These are phyloP conservation scores for Lodderomyces pseudojiufengensis DNA, from an alignment of 1,139 yeast genomes.

Conservation along the genomic window DNA sequence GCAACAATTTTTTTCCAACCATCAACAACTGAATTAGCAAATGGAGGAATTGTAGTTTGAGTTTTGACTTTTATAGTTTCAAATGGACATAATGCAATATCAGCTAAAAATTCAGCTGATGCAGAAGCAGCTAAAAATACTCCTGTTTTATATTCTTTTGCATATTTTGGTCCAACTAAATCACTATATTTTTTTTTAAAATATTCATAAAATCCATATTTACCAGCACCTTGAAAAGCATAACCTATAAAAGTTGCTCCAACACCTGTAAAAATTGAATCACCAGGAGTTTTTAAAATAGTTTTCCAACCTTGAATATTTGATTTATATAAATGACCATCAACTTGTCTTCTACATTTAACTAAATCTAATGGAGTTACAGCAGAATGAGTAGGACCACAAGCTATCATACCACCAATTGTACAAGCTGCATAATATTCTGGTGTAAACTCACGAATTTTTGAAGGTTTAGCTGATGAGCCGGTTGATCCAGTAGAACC, in stretches of 20 bases:
- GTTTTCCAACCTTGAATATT: conserved; percentile 75
- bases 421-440: conserved; percentile 84
- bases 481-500: conserved; percentile 13
- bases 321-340: conserved; percentile 64
- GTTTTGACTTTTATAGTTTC: conserved; percentile 92
- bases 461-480: conserved; percentile 11
- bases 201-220: conserved; percentile 88
- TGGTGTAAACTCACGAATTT: conserved; percentile 50
- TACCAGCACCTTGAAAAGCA: conserved; percentile 93
- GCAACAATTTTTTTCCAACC: conserved; percentile 67
- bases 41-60: conserved; percentile 89
- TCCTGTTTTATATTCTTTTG: conserved; percentile 65
- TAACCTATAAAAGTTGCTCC: conserved; percentile 92
- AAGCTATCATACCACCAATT: conserved; percentile 83
- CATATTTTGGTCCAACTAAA: conserved; percentile 60
- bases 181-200: conserved; percentile 77
- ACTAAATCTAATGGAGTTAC: conserved; percentile 92
- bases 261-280: conserved; percentile 76
- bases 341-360: conserved; percentile 88
- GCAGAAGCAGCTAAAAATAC: conserved; percentile 84
- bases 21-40: conserved; percentile 56
- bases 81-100: conserved; percentile 82
- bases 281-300: conserved; percentile 72
- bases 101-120: conserved; percentile 89
- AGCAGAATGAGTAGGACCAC: conserved; percentile 93